A percentile compares a stretch with the other conserved stretches of the same genome.
Conservation (phyloP, 1,284 basidiomycete species). For the Schizophyllum commune region DNA sequence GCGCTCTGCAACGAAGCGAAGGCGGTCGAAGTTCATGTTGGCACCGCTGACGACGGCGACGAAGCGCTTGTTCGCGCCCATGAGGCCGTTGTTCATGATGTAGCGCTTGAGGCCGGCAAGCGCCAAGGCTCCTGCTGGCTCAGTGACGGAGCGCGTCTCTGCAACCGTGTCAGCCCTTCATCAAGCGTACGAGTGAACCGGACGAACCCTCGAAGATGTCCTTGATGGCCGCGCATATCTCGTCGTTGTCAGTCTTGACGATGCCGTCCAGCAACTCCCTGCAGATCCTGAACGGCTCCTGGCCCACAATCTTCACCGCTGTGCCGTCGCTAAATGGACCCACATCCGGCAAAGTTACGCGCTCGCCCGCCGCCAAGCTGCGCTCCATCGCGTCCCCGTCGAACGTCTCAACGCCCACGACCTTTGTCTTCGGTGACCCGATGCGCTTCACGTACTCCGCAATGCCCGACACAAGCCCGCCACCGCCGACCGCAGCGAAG, state of each 20-base stretch:
- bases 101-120: slow-evolving; percentile 91
- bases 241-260: slow-evolving; percentile 88
- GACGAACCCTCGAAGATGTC: slow-evolving; percentile 91
- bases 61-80: slow-evolving; percentile 81
- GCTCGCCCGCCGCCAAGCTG: slow-evolving; percentile 71
- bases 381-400: slow-evolving; percentile 92
- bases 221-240: slow-evolving; percentile 98
- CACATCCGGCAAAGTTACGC: slow-evolving; percentile 83
- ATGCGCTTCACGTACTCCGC: slow-evolving; percentile 92
- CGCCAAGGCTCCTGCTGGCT: slow-evolving; percentile 94
- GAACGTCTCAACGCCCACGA: slow-evolving; percentile 91
- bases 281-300: slow-evolving; percentile 93
- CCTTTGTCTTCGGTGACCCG: slow-evolving; percentile 75
- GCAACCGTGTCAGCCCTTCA: slow-evolving; percentile 6
- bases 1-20: slow-evolving; percentile 96
- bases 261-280: slow-evolving; percentile 80
- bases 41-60: slow-evolving; percentile 93
- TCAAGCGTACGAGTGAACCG: background rate
- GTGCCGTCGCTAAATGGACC: slow-evolving; percentile 99
- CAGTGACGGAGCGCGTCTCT: slow-evolving; percentile 94
- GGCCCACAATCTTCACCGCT: slow-evolving; percentile 94
- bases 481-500: slow-evolving; percentile 90
- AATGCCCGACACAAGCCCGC: slow-evolving; percentile 87
- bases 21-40: slow-evolving; percentile 97
- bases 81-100: slow-evolving; percentile 73